Percentiles rank a stretch among this genome's conserved stretches.
Evolutionary conservation across 805 yeast genomes (phyloP).

Genomic region (Lachancea sp.): DNA sequence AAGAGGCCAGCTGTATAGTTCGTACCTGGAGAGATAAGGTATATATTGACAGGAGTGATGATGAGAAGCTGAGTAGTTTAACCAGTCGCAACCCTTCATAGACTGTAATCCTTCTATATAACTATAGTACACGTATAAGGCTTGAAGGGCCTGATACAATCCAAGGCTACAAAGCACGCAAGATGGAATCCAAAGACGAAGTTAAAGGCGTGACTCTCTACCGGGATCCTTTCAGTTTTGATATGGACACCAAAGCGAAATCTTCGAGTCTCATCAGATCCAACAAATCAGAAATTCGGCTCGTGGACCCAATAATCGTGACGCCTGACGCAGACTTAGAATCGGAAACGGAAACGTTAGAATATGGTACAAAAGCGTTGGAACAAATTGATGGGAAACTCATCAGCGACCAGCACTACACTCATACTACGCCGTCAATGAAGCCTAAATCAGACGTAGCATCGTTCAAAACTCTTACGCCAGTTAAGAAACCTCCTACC

Average conservation of each 20-base stretch:
- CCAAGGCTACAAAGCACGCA: not conserved
- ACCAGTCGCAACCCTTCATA: no score
- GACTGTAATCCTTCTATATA: no score
- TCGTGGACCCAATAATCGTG: slow-evolving; percentile 1
- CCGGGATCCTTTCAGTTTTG: slow-evolving; percentile 1
- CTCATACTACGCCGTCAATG: not conserved
- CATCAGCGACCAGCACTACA: not conserved
- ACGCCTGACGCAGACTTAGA: slow-evolving; percentile 5
- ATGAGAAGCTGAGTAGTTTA: no score
- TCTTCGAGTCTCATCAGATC: not conserved
- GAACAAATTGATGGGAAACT: not conserved
- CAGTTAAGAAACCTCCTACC: slow-evolving; percentile 3
- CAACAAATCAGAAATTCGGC: not conserved
- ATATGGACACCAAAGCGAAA: not conserved
- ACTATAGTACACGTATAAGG: not conserved
- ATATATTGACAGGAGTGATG: not conserved
- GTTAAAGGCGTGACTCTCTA: slow-evolving; percentile 5
- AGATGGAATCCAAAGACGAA: not conserved
- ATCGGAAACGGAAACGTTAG: not conserved
- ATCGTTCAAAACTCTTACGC: slow-evolving; percentile 7
- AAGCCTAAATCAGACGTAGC: not conserved
- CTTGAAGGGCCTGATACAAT: not conserved
- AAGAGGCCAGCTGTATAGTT: no score
- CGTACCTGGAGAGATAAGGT: not conserved
- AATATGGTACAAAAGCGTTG: not conserved